Percentiles rank a stretch among this genome's conserved stretches.
Conservation (phyloP, 257 asterid genomes). For the Lycium ferocissimum region DNA sequence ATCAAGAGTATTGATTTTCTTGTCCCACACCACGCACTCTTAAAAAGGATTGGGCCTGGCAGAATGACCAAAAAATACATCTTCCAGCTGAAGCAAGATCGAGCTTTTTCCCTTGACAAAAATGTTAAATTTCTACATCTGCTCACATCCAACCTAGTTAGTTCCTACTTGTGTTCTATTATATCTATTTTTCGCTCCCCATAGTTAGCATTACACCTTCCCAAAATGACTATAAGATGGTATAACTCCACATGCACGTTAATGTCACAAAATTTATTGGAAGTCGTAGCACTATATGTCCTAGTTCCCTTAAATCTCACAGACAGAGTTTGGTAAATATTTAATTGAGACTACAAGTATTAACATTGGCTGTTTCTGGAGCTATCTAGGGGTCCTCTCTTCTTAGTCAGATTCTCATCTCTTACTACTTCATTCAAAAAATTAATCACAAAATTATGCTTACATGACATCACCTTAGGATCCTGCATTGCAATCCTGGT, state of each 20-base stretch:
- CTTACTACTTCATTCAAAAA: slow-evolving; percentile 26
- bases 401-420: slow-evolving; percentile 30
- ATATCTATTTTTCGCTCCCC: not conserved
- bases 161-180: not conserved
- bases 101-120: not conserved
- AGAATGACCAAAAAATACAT: slow-evolving; percentile 17
- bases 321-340: too few relatives aligned
- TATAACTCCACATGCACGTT: not conserved
- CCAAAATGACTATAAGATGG: not conserved
- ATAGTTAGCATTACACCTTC: not conserved
- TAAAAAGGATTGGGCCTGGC: not conserved
- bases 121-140: slow-evolving; percentile 17
- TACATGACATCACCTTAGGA: slow-evolving; percentile 99
- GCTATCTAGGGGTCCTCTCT: not conserved
- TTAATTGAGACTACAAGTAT: too few relatives aligned
- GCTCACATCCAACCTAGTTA: slow-evolving; percentile 21
- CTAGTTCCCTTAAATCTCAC: not conserved
- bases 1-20: not conserved
- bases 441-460: slow-evolving; percentile 43
- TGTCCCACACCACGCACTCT: not conserved
- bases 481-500: slow-evolving; percentile 96
- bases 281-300: not conserved
- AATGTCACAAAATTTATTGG: not conserved
- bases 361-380: not conserved
- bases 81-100: not conserved